Base-by-base conservation (phyloP, 192 early-diverging fungal genomes). In the Chytriomyces hyalinus region DNA sequence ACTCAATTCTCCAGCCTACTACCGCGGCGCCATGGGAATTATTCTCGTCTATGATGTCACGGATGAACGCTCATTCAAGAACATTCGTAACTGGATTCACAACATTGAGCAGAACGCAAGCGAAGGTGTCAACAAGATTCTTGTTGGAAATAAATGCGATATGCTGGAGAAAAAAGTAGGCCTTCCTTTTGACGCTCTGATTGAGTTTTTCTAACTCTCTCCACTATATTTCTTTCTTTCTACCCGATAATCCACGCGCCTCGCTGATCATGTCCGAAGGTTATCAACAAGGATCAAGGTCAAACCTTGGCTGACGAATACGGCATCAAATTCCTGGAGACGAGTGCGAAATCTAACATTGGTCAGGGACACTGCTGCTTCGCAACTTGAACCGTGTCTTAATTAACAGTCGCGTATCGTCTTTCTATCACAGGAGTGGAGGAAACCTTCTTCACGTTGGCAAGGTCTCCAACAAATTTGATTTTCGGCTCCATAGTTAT, bases 81-180 rank as follows among this genome's bases (percentile, higher is more conserved):
- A 99, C 85, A 96, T 99, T 78, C 91, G 97, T 80, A 99, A 97
- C 88, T 99, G 98, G 98, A 97, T 98, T 81, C 93, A 94, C 75
- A 99, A 99, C 85, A 97, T 99, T 80, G 98, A 99, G 83, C 97
- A 99, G 81, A 94, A 99, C 81, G 98, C 98, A 53, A 97, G 92
- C 82, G 97, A 98, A 82, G 97, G 96, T 66, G 98, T 99, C 15
- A 97, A 97, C 89, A 97, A 97, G 84, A 97, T 99, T 51, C 89
- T 99, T 65, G 94, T 99, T 84, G 98, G 97, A 67, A 99, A 99
- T 91, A 99, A 99, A 80, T 98, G 97, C 83, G 98, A 99, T 84
- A 94, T 97, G 90, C 89, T 92, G 53, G 98, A 96, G 71, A 94
- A 95, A 84, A 93, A 94, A 87, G 93, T 94, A 36, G 9, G 22